A percentile compares a stretch with the other conserved stretches of the same genome.
These are phyloP conservation scores for Rostrohypoxylon terebratum DNA, from an alignment of 495 filamentous ascomycete species.

Conservation along the genomic window DNA sequence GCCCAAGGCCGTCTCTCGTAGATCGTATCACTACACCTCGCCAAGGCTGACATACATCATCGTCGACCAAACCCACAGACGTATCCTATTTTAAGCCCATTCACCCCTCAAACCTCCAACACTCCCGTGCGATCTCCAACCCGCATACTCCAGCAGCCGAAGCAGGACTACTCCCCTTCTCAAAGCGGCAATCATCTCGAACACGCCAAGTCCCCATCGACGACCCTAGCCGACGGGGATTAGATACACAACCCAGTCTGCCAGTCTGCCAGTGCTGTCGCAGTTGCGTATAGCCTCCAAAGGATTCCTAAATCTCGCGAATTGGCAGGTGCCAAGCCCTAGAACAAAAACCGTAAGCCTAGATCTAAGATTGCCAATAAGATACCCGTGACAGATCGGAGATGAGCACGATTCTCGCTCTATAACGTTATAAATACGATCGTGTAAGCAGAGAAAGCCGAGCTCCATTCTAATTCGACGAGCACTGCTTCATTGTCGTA, in stretches of 20 bases:
- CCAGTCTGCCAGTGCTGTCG: no score
- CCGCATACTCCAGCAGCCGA: background rate
- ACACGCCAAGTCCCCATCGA: background rate
- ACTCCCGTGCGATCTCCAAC: background rate
- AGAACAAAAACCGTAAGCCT: background rate
- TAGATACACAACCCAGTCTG: no score
- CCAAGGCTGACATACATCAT: conserved; percentile 7
- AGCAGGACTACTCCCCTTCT: background rate
- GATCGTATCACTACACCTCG: background rate
- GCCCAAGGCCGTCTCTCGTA: background rate
- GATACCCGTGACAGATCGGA: background rate
- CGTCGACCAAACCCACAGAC: no score
- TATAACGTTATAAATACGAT: background rate
- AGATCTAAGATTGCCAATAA: background rate
- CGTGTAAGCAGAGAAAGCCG: background rate
- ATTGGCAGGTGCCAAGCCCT: background rate
- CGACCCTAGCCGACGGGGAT: background rate
- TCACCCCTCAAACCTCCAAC: background rate
- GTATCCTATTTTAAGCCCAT: conserved; percentile 1
- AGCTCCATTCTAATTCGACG: background rate
- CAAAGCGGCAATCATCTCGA: background rate
- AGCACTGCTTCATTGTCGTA: background rate
- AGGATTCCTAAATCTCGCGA: conserved; percentile 2
- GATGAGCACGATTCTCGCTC: background rate
- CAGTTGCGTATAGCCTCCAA: conserved; percentile 15